Evolutionary conservation across 805 yeast species (phyloP), one percentile per base, ranked within the genome.

Genomic region (Myxozyma sirexii): DNA sequence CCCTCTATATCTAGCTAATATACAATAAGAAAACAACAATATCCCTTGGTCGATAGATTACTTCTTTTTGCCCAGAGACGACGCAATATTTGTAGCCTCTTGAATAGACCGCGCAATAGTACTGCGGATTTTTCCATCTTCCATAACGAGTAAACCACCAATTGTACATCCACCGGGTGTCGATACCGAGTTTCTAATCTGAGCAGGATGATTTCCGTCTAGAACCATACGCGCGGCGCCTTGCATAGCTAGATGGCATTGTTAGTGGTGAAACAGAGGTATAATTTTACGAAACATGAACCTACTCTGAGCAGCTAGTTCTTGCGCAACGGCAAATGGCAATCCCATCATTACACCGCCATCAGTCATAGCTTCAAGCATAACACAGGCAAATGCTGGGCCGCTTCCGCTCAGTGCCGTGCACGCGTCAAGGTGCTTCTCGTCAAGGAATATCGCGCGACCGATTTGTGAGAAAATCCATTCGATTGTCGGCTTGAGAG

Each of bases 101-200:
- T 89, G 90, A 26, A 94, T 87, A 41, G 96, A 97, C 69, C 90
- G 82, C 49, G 96, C 84, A 68, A 94, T 87, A 24, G 90, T 93
- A 47, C 90, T 82, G 76, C 97, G 86, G 48, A 94, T 88, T 52
- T 93, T 96, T 50, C 84, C 84, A 67, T 90, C 97, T 77, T 94
- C 99, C 87, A 94, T 84, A 65, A 85, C 90, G 74, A 93, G 81
- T 59, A 94, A 78, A 0, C 99, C 99, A 8, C 96, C 96, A 72
- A 94, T 94, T 3, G 99, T 94, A 52, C 97, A 92, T 35, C 99
- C 99, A 31, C 94, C 99, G 24, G 99, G 99, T 0, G 99, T 94
- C 72, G 97, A 91, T 7, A 94, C 94, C 68, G 85, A 86, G 72
- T 88, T 85, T 72, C 89, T 89, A 72, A 94, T 80, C 12, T 82